Evolutionary conservation across 2,329 filamentous ascomycete species (phyloP).

Genomic region (Hypomyces perniciosus): DNA sequence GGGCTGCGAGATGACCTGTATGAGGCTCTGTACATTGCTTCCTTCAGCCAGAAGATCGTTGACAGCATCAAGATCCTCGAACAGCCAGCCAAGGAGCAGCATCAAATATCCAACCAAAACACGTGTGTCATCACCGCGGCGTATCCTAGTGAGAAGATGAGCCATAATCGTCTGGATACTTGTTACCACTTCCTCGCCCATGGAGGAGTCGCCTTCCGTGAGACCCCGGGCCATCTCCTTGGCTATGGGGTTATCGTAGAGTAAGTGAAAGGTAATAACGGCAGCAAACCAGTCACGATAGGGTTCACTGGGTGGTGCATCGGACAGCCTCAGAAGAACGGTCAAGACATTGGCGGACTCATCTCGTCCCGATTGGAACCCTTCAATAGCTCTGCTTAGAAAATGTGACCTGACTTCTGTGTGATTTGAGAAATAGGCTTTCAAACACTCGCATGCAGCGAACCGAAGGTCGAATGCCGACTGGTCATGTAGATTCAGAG

Average conservation of each 20-base stretch:
- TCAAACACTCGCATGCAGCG: constrained; percentile 83
- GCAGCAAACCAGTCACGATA: constrained; percentile 89
- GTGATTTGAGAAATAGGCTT: constrained; percentile 85
- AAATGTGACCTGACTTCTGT: constrained; percentile 79
- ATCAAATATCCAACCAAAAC: constrained; percentile 82
- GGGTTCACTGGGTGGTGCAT: constrained; percentile 63
- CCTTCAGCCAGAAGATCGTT: constrained; percentile 91
- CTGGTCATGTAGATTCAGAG: constrained; percentile 60
- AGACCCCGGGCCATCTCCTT: constrained; percentile 76
- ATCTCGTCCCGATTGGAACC: constrained; percentile 69
- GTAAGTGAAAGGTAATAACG: constrained; percentile 76
- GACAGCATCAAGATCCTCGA: constrained; percentile 84
- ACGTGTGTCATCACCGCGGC: constrained; percentile 70
- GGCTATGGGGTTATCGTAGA: constrained; percentile 72
- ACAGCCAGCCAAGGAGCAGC: constrained; percentile 83
- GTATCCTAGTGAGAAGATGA: constrained; percentile 75
- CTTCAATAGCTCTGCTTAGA: constrained; percentile 79
- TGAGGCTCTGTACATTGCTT: constrained; percentile 81
- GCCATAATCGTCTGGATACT: constrained; percentile 83
- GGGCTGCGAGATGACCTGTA: constrained; percentile 64
- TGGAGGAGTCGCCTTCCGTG: constrained; percentile 81
- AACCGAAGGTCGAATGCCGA: constrained; percentile 73
- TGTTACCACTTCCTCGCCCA: constrained; percentile 90
- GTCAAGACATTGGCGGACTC: constrained; percentile 85
- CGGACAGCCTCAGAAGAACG: constrained; percentile 65